Conservation (phyloP, 2,329 filamentous ascomycete genomes). For the Neonectria punicea region DNA sequence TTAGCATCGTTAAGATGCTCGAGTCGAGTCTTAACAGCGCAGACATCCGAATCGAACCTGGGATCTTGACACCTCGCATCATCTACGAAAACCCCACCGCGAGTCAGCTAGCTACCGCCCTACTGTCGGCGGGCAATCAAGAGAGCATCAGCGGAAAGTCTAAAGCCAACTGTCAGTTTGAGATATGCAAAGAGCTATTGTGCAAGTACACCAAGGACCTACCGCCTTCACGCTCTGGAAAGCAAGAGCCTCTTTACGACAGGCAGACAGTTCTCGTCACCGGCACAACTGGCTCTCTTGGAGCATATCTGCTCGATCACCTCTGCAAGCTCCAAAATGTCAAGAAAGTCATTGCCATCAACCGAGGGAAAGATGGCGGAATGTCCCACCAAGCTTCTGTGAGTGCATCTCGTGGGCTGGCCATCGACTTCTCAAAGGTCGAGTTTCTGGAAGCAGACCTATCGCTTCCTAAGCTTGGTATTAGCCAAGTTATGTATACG, state of each 20-base stretch:
- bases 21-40: neutral
- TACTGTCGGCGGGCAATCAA: neutral
- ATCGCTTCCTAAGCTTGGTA: conserved; percentile 58
- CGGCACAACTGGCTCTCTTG: conserved; percentile 88
- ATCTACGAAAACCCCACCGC: conserved; percentile 10
- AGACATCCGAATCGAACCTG: neutral
- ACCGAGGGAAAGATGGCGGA: conserved; percentile 49
- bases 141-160: neutral
- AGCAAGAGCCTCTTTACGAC: neutral
- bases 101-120: neutral
- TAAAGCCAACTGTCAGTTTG: too few relatives aligned
- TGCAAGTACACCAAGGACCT: conserved; percentile 1
- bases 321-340: conserved; percentile 41
- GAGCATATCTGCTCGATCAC: conserved; percentile 72
- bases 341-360: conserved; percentile 40
- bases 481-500: conserved; percentile 47
- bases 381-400: conserved; percentile 50
- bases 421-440: conserved; percentile 50
- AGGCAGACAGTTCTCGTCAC: conserved; percentile 78
- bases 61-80: neutral
- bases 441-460: conserved; percentile 62
- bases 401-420: conserved; percentile 52
- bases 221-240: neutral
- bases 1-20: neutral
- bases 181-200: neutral